Evolutionary conservation across 225 moss, liverwort and hornwort genomes (phyloP).

Genomic region (Polytrichum commune): DNA sequence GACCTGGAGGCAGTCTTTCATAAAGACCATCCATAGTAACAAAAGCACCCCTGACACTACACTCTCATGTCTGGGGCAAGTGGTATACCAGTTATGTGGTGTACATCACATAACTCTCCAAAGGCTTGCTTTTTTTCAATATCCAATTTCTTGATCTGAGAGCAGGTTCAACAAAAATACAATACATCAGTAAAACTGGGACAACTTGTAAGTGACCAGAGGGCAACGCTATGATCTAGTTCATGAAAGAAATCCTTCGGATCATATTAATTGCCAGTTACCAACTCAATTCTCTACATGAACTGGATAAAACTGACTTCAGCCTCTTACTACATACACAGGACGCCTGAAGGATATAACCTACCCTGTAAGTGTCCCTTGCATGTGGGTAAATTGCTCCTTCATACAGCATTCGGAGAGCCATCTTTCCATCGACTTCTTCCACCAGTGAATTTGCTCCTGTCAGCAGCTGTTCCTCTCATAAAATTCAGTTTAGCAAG

Average conservation of each 20-base stretch:
- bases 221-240: too few species aligned
- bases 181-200: neutral
- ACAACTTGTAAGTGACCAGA: neutral
- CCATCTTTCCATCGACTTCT: constrained; percentile 67
- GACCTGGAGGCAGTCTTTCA: too few species aligned
- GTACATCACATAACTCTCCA: constrained; percentile 46
- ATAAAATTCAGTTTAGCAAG: constrained; percentile 15
- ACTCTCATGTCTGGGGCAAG: neutral
- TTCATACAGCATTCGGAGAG: constrained; percentile 58
- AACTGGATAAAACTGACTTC: too few species aligned
- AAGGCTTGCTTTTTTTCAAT: constrained; percentile 43
- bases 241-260: too few species aligned
- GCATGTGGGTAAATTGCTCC: constrained; percentile 66
- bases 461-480: constrained; percentile 35
- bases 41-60: too few species aligned
- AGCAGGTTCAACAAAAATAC: neutral
- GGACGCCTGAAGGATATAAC: constrained; percentile 6
- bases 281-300: too few species aligned
- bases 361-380: constrained; percentile 59
- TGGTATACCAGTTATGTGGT: constrained; percentile 46
- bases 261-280: too few species aligned
- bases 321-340: too few species aligned
- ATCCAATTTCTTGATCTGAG: constrained; percentile 55
- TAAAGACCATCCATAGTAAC: too few species aligned
- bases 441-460: constrained; percentile 46